These are phyloP conservation scores for Trichosporon sp. DNA, from an alignment of 1,284 basidiomycete genomes.

Conservation along the genomic window DNA sequence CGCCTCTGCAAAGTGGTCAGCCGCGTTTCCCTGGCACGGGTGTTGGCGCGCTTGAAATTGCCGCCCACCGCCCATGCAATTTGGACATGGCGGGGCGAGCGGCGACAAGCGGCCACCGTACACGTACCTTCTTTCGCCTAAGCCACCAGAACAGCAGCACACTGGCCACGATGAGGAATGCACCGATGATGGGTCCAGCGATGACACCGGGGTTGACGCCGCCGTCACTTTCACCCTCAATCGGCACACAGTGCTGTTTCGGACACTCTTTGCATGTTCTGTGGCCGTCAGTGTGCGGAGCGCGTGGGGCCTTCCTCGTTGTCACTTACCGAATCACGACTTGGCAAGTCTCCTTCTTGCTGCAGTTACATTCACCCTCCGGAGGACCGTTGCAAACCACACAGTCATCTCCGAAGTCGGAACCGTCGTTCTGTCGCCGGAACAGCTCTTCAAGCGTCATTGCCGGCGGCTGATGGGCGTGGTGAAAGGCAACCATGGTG, in stretches of 20 bases:
- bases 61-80: background rate
- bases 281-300: background rate
- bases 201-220: slow-evolving; percentile 47
- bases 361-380: background rate
- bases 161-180: slow-evolving; percentile 41
- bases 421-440: background rate
- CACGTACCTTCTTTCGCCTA: slow-evolving; percentile 45
- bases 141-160: slow-evolving; percentile 47
- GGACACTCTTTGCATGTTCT: background rate
- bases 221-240: background rate
- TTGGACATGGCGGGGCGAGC: background rate
- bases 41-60: background rate
- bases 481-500: background rate
- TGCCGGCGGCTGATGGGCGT: background rate
- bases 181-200: slow-evolving; percentile 47
- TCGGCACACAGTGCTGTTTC: background rate
- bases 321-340: background rate
- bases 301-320: background rate
- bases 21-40: background rate
- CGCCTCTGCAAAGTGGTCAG: slow-evolving; percentile 31
- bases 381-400: background rate
- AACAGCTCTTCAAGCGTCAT: background rate
- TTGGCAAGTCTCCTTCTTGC: background rate
- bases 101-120: background rate
- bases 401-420: background rate